Evolutionary conservation across 768 basidiomycete genomes (phyloP), one percentile per base, ranked within the genome.

Genomic region (Amanita muscaria): DNA sequence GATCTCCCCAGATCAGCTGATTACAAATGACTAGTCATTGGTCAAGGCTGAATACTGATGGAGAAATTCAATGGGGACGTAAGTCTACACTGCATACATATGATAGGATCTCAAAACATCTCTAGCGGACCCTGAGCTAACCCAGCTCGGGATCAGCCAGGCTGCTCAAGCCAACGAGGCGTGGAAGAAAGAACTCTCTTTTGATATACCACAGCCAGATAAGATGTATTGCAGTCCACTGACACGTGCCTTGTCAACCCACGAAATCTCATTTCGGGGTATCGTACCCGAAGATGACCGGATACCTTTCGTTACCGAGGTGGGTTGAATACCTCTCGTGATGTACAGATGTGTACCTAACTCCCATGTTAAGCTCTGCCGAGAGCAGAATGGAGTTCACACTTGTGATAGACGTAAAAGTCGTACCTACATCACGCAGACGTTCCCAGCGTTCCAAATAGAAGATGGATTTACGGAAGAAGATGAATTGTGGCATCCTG

Each of bases 31-130:
- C 32, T 43, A 84, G 83, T 9, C 57, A 80, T 51, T 86, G 76
- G 77, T 70, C 80, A 2, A 79, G 71, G 52, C 55, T 79, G 7
- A 61, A 82, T 38, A 79, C 79, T 0, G 81, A 89, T 49, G 80
- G 65, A 10, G 72, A 82, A 42, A 60, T 85, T 3, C 62, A 61
- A 1, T 89, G 86, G 86, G 87, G 87, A 21, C 85, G 82, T 83
- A 53, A 51, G 82, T 73, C 30, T n/a, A n/a, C n/a, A n/a, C n/a
- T n/a, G n/a, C n/a, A n/a, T n/a, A n/a, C n/a, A n/a, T n/a, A n/a
- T n/a, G n/a, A n/a, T n/a, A n/a, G n/a, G n/a, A n/a, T n/a, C n/a
- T n/a, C n/a, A n/a, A n/a, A n/a, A n/a, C 16, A 7, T 12, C 30
- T 41, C 15, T 49, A 81, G 81, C 84, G 21, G 83, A 87, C 55